Base-by-base conservation (phyloP, 139 green algal species). In the Asterochloris erici region DNA sequence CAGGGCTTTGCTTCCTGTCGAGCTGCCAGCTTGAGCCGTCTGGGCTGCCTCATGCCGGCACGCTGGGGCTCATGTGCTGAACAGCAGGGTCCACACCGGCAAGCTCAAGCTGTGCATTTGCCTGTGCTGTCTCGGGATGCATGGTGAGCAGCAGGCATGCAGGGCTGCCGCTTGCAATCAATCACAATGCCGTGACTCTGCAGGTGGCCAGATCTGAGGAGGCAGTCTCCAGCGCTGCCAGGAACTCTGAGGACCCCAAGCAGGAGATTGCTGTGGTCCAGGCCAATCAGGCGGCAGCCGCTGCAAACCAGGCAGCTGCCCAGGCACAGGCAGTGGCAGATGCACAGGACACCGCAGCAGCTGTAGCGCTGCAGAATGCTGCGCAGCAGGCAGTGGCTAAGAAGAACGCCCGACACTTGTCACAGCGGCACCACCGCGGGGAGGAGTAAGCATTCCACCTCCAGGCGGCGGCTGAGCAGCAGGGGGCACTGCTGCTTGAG, bases 281-380 rank as follows among this genome's bases (percentile, higher is more conserved):
- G 38, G 38, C 38, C 74, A 79, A 79, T 12, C 74, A 79, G 74
- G 38, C 74, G 27, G 74, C 77, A 81, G 60, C 60, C 69, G 77
- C 77, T 70, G 28, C 77, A 24, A 27, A 27, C 54, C 77, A 81
- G 62, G 54, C 63, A 73, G 61, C 60, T 21, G 69, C 64, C 17
- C 60, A 70, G 16, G 77, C 77, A n/a, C 62, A 28, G 13, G 62
- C 60, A 24, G 77, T 73, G 60, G 77, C 77, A 17, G 62, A 70
- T 61, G 77, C 77, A 81, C 63, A 62, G 21, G 77, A 70, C 62
- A 60, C 77, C 21, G 77, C 77, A 24, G 77, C 77, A 62, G 77
- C 60, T 13, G 60, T 71, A 70, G 77, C 77, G n/a, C n/a, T 71
- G n/a, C 77, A 81, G 28, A 60, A 71, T 47, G 62, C 77, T 14